A percentile compares a stretch with the other conserved stretches of the same genome.
Evolutionary conservation across 1,139 yeast genomes (phyloP).

Genomic region (Sugiyamaella novakii): DNA sequence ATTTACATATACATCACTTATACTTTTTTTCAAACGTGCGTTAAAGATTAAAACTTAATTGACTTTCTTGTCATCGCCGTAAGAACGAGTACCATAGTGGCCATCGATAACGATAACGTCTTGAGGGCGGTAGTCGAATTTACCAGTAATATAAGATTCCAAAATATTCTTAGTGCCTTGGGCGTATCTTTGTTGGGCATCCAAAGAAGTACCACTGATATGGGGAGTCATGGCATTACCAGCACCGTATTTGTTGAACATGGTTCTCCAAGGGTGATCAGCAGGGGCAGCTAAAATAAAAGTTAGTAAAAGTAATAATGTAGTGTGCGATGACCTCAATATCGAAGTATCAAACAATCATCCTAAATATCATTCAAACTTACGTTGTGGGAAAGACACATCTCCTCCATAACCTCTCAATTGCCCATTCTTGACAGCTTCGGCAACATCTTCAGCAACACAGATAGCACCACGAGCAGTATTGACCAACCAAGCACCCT

Average conservation of each 20-base stretch:
- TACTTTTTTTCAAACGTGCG: no score
- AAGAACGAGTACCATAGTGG: constrained; percentile 71
- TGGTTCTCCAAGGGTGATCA: constrained; percentile 75
- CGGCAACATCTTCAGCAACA: constrained; percentile 73
- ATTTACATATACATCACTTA: no score
- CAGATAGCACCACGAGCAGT: constrained; percentile 86
- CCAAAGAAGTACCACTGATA: constrained; percentile 76
- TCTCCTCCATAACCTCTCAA: constrained; percentile 82
- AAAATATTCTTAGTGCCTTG: constrained; percentile 67
- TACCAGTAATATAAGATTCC: constrained; percentile 61
- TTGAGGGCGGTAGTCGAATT: constrained; percentile 67
- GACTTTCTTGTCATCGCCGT: constrained; percentile 46
- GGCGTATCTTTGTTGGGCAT: constrained; percentile 77
- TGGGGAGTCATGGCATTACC: constrained; percentile 91
- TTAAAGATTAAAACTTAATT: background rate
- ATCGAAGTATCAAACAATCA: no score
- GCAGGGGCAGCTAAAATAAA: constrained; percentile 51
- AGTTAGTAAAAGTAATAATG: no score
- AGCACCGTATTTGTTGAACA: constrained; percentile 65
- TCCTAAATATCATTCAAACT: no score
- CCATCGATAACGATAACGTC: constrained; percentile 75
- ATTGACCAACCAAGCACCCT: constrained; percentile 76
- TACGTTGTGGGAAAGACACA: constrained; percentile 79
- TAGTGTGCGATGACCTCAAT: no score
- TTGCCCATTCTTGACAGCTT: constrained; percentile 68